Evolutionary conservation across 192 early-diverging fungal genomes (phyloP), one percentile per base, ranked within the genome.

Genomic region (Powellomyces hirtus): DNA sequence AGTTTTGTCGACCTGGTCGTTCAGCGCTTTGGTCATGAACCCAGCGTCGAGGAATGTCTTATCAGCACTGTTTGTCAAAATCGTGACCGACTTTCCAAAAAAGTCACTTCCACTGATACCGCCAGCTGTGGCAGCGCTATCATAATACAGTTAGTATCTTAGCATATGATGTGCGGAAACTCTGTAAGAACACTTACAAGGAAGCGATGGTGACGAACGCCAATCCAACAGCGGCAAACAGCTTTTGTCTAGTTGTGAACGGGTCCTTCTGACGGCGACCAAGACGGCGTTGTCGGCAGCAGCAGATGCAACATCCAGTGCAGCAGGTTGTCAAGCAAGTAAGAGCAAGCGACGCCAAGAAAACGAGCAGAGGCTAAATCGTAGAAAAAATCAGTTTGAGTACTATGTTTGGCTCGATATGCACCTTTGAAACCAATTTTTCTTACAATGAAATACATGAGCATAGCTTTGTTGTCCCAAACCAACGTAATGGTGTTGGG

Each of bases 241-340:
- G 24, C 29, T 53, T 46, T 36, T 72, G 70, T 33, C 70, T 1
- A 22, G n/a, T 37, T 4, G 62, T 72, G 57, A 44, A 72, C 0
- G 70, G 70, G 42, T 72, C 70, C 44, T 64, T 72, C 38, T 72
- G 70, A 58, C 70, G 62, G 20, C 70, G 61, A 16, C 40, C 50
- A 4, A 72, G 45, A 22, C 62, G 70, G 2, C 36, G 37, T 29
- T 42, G 5, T 5, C 62, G 27, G 37, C 70, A 72, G 35, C 59
- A 62, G 52, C 62, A 65, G 10, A 72, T 22, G 30, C 61, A 72
- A 37, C 70, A 72, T 18, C 70, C 62, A 24, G 50, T 49, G 30
- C 29, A 57, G 55, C 49, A 65, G 5, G 38, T 64, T 4, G 53
- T 40, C 1, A 72, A 16, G 49, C 14, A 56, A 22, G 62, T 72